Conservation (phyloP, 768 basidiomycete species). For the Crassisporium funariophilum region DNA sequence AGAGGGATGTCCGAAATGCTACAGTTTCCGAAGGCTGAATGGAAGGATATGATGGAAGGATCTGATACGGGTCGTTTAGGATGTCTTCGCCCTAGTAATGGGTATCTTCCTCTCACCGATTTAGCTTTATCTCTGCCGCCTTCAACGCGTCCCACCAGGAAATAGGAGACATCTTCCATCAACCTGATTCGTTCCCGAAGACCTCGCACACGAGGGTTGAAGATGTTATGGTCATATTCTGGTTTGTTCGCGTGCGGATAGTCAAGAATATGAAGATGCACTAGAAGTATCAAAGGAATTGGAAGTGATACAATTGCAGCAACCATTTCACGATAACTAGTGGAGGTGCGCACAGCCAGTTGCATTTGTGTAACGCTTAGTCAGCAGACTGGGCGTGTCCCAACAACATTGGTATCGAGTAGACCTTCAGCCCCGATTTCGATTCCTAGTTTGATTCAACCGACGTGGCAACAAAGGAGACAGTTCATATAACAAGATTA, state of each 20-base stretch:
- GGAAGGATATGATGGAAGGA: conserved; percentile 55
- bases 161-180: conserved; percentile 55
- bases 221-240: conserved; percentile 52
- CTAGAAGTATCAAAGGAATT: conserved; percentile 46
- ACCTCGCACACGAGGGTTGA: conserved; percentile 45
- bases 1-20: conserved; percentile 51
- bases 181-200: conserved; percentile 51
- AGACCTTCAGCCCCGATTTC: no score
- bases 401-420: no score
- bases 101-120: conserved; percentile 19
- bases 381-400: no score
- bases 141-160: conserved; percentile 48
- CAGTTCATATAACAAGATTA: no score
- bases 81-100: neutral
- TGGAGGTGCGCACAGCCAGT: no score
- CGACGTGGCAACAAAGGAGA: no score
- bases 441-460: no score
- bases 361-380: no score
- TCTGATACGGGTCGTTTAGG: conserved; percentile 28
- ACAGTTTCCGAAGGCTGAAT: conserved; percentile 50
- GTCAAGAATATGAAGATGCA: conserved; percentile 55
- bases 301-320: conserved; percentile 38
- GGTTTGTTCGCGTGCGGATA: conserved; percentile 49
- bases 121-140: conserved; percentile 30
- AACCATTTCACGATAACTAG: no score